Base-by-base conservation (phyloP, 768 basidiomycete genomes). In the Agaricus blazei region DNA sequence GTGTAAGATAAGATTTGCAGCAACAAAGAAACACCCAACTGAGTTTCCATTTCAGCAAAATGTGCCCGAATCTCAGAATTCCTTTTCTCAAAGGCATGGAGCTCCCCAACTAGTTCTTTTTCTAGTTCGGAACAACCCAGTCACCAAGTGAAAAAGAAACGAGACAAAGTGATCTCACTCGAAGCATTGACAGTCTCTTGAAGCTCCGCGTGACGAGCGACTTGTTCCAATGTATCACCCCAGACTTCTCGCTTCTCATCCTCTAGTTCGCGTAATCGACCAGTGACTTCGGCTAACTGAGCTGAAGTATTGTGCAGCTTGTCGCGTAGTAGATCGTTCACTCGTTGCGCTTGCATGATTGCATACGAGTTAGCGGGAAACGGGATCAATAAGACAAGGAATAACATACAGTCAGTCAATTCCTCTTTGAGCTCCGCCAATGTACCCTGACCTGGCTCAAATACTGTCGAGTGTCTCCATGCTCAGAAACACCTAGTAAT, bases 261-360 rank as follows among this genome's bases (percentile, higher is more conserved):
- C 57, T 75, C 75, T 0, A 76, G 63, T n/a, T 74, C 74, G 11
- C 62, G 64, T 19, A 74, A 59, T 4, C 68, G 67, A 5, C 55
- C 62, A 48, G 67, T 68, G 1, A 68, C 46, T 15, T 73, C 71
- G 1, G 69, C 70, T 0, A 75, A 59, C 43, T 70, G 67, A 7
- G 67, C 62, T 1, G 70, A 64, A 15, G 70, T 62, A 46, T 68
- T 58, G 44, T 72, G 67, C 0, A 74, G 63, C 53, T 75, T 75
- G 53, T 73, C 70, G 24, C 74, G 68, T 1, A 75, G 63, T 3
- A 77, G 61, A 41, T 75, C 74, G 3, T 56, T 54, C 15, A 59
- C 49, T 23, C 48, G 48, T n/a, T 38, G 48, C 3, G 51, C 51
- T 51, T 41, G 45, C 8, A 6, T 38, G 19, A 43, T 19, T 7